A percentile compares a stretch with the other conserved stretches of the same genome.
Conservation (phyloP, 441 rosid genomes). For the Metrosideros polymorpha region DNA sequence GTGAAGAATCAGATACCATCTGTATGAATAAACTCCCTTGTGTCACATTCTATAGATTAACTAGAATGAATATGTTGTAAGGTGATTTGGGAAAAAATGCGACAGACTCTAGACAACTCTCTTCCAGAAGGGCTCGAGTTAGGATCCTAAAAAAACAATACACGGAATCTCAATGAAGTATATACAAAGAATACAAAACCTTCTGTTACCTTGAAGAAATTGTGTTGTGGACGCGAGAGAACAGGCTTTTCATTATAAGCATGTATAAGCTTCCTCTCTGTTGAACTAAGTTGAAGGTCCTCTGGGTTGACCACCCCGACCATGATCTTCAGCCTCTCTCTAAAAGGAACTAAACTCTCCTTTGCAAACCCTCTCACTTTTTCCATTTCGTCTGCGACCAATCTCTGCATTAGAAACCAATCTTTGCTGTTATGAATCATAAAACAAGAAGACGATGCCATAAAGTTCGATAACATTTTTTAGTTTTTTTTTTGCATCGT, state of each 20-base stretch:
- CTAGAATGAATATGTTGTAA: neutral
- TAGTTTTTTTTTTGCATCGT: neutral
- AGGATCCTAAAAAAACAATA: neutral
- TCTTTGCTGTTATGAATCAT: neutral
- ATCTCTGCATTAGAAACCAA: conserved; percentile 32
- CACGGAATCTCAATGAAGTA: neutral
- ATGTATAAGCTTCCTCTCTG: conserved; percentile 65
- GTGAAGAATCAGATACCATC: neutral
- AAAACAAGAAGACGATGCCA: neutral
- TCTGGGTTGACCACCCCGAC: conserved; percentile 71
- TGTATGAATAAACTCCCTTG: neutral
- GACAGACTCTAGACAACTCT: neutral
- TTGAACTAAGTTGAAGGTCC: conserved; percentile 53
- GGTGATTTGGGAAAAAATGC: neutral
- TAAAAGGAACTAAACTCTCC: conserved; percentile 55
- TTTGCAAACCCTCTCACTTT: conserved; percentile 58
- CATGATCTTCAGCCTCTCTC: conserved; percentile 76
- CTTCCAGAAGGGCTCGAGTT: neutral
- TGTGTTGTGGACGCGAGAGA: conserved; percentile 84
- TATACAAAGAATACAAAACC: neutral
- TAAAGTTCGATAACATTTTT: neutral
- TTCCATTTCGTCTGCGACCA: conserved; percentile 67
- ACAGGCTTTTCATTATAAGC: conserved; percentile 77
- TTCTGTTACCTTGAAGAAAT: conserved; percentile 48
- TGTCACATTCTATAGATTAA: neutral